Base-by-base conservation (phyloP, 2,329 filamentous ascomycete genomes). In the Calonectria hawksworthii region DNA sequence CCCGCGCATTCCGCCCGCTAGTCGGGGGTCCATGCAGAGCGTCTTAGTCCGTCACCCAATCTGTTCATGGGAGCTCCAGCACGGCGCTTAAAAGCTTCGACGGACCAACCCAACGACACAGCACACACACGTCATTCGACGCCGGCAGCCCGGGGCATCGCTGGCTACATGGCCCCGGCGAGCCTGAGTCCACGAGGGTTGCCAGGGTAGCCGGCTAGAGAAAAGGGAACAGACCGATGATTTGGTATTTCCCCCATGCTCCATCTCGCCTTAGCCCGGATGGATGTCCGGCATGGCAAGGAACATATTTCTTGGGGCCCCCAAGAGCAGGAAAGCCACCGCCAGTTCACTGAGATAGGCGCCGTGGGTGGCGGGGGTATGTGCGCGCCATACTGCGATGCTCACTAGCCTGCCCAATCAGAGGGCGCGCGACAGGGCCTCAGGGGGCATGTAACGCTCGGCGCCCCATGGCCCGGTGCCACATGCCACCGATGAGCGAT, bases 41-140 rank as follows among this genome's bases (percentile, higher is more conserved):
- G 68, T 77, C 72, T 41, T 26, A 70, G 70, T 30, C 30, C 30
- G 44, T 72, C 73, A 70, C 75, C 54, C 74, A 73, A 74, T 72
- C 75, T 77, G 73, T 36, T 68, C 74, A 75, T 67, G 23, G 30
- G 50, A 75, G 66, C 71, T 73, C 68, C 66, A 74, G 70, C 54
- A 77, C 63, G 78, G 79, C 79, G 79, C 79, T 81, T 81, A 81
- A 65, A 66, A 23, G 32, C 14, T 23, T 47, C 21, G 26, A 26
- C 23, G 44, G 59, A 63, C 69, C 70, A 74, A 64, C 70, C 73
- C 72, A 66, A 69, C 70, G 65, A 74, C 36, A 59, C 64, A 67
- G 38, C 66, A 73, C 59, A 74, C 74, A 70, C 74, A 80, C 76
- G 77, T 78, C 78, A 80, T 77, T 81, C 77, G 77, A 79, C 77